Evolutionary conservation across 2,329 filamentous ascomycete genomes (phyloP), one percentile per base, ranked within the genome.

Genomic region (Apiospora aurea): DNA sequence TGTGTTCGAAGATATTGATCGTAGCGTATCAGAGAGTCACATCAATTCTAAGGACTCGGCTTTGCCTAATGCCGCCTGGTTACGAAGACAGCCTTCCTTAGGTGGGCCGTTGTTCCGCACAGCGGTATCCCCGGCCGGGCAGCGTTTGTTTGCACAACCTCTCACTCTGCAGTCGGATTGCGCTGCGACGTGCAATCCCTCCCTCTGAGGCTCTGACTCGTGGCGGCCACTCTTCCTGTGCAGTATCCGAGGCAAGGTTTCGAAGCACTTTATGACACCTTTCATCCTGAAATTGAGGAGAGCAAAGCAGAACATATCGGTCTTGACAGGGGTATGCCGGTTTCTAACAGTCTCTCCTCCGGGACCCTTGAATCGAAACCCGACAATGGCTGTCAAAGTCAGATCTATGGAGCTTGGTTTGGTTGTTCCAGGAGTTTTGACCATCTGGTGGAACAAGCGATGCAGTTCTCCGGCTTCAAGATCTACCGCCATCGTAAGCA

Each of bases 371-470:
- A 64, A 64, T 64, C 57, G 57, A 64, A 64, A 64, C 57, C 29
- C 29, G 34, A 64, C 21, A 64, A 41, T 64, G 51, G 57, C 34
- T 64, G 57, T 64, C 57, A 41, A 64, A 41, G 57, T 34, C 57
- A 64, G 18, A 41, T 64, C 29, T 64, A 64, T 64, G 57, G 57
- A 41, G 34, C 57, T 64, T n/a, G 29, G 4, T 41, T 41, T 61
- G 21, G 18, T 41, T 64, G 57, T 64, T 41, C 57, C 34, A 41
- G 57, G 57, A 41, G 34, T 64, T 64, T 64, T 64, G 57, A 24
- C 57, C 57, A 64, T 64, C 21, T n/a, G 34, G 57, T 64, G 57
- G 57, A 64, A 64, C 57, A 64, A 64, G 57, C 34, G 57, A 64
- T 64, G 34, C 57, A 34, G 34, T 61, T 38, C 53, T 38, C 57